Evolutionary conservation across 192 early-diverging fungal genomes (phyloP).

Genomic region (Glomus cerebriforme): DNA sequence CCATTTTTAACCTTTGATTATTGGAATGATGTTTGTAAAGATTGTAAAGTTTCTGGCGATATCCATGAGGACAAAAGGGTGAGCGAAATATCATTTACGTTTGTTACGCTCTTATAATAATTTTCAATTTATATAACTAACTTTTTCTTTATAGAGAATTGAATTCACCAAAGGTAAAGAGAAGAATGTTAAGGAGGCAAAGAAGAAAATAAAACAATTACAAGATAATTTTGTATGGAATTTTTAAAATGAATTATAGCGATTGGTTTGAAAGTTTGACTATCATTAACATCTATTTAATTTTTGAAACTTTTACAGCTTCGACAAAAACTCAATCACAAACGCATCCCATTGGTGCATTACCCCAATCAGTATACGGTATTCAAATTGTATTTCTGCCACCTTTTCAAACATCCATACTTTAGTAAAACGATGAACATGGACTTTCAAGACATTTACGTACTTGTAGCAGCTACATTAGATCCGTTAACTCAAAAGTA

Average conservation of each 20-base stretch:
- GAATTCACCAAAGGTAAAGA: not conserved
- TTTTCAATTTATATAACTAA: not conserved
- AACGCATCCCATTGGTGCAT: constrained; percentile 28
- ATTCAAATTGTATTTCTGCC: constrained; percentile 23
- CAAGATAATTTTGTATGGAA: constrained; percentile 17
- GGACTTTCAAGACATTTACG: not conserved
- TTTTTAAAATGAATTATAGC: not conserved
- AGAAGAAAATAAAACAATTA: constrained; percentile 14
- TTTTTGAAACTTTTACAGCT: constrained; percentile 5
- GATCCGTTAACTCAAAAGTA: not conserved
- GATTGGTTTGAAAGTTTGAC: not conserved
- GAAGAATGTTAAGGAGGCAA: constrained; percentile 5
- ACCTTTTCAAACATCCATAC: not conserved
- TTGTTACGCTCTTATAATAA: not conserved
- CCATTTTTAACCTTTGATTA: not conserved
- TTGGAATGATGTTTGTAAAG: constrained; percentile 27
- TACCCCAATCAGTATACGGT: constrained; percentile 16
- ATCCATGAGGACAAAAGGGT: not conserved
- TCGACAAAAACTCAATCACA: not conserved
- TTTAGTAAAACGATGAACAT: not conserved
- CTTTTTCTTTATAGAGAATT: constrained; percentile 11
- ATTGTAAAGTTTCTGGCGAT: not conserved
- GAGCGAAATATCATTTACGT: not conserved
- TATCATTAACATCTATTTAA: not conserved
- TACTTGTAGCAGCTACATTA: not conserved